These are phyloP conservation scores for Diplotaxis tenuifolia DNA, from an alignment of 345 rosid species.

Conservation along the genomic window DNA sequence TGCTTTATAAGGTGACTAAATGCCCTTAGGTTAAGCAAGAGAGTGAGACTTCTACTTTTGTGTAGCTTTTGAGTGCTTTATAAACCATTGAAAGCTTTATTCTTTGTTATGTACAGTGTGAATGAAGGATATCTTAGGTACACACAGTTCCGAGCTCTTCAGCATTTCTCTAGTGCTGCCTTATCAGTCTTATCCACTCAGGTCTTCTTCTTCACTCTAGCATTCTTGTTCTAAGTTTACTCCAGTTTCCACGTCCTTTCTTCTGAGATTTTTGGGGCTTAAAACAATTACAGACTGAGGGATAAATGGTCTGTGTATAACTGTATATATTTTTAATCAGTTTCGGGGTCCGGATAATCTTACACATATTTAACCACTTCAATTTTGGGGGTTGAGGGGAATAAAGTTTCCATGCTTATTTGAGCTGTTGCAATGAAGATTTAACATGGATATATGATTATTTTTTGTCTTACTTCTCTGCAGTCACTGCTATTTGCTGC, in stretches of 20 bases:
- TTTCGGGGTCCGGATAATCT: no score
- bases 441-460: conserved; percentile 13
- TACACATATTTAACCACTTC: no score
- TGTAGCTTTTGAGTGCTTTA: background rate
- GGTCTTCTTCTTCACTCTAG: conserved; percentile 49
- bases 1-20: conserved; percentile 36
- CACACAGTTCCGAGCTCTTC: conserved; percentile 86
- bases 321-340: no score
- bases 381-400: no score
- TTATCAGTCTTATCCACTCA: conserved; percentile 90
- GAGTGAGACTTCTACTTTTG: background rate
- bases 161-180: conserved; percentile 81
- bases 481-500: conserved; percentile 99
- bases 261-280: background rate
- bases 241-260: background rate
- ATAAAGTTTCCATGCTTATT: background rate
- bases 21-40: background rate
- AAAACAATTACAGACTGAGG: background rate
- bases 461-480: conserved; percentile 47
- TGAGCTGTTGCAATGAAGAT: background rate
- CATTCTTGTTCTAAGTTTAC: background rate
- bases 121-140: conserved; percentile 92
- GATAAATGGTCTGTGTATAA: background rate
- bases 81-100: background rate
- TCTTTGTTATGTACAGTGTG: conserved; percentile 51